Evolutionary conservation across 257 asterid genomes (phyloP).

Genomic region (Solanum neorickii): DNA sequence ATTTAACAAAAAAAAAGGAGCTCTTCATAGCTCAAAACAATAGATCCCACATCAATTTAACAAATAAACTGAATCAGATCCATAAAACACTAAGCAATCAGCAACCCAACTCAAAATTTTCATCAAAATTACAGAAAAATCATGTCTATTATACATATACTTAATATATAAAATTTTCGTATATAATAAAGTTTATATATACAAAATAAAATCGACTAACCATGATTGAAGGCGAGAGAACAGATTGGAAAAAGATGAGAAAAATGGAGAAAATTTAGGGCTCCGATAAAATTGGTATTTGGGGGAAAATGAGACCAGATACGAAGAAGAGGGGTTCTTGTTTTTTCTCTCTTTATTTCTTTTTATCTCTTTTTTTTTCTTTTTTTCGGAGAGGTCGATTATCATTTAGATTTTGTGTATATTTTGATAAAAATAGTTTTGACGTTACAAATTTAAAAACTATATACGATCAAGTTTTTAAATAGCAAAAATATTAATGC

Average conservation of each 20-base stretch:
- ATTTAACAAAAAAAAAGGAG: neutral
- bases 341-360: neutral
- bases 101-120: neutral
- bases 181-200: neutral
- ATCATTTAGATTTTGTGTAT: neutral
- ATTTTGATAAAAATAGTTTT: neutral
- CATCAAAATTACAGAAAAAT: neutral
- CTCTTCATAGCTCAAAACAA: neutral
- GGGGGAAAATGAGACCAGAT: neutral
- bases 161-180: neutral
- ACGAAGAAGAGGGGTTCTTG: neutral
- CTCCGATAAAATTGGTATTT: slow-evolving; percentile 13
- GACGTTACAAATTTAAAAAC: neutral
- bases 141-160: no score
- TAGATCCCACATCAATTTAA: neutral
- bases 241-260: neutral
- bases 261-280: slow-evolving; percentile 22
- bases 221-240: slow-evolving; percentile 6
- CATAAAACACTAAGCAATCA: neutral
- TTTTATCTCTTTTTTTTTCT: no score
- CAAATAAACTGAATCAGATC: slow-evolving; percentile 6
- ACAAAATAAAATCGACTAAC: neutral
- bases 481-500: no score
- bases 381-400: neutral
- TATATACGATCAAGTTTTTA: no score